Evolutionary conservation across 2,329 filamentous ascomycete genomes (phyloP).

Genomic region (Hortaea werneckii): DNA sequence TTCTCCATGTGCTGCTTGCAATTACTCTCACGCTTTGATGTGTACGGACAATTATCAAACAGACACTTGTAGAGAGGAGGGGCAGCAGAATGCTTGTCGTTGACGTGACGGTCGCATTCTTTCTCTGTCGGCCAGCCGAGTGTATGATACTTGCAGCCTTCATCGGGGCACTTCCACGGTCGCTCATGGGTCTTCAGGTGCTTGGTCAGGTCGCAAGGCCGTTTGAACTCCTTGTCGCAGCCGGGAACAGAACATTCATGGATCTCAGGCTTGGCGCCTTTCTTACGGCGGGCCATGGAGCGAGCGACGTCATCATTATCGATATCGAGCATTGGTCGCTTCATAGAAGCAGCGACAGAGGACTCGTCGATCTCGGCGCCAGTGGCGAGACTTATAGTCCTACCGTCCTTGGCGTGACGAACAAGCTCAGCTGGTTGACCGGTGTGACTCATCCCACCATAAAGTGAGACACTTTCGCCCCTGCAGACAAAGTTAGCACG

Average conservation of each 20-base stretch:
- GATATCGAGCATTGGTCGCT: slow-evolving; percentile 44
- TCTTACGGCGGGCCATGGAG: slow-evolving; percentile 92
- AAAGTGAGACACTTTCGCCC: slow-evolving; percentile 65
- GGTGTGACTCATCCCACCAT: slow-evolving; percentile 71
- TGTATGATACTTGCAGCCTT: slow-evolving; percentile 79
- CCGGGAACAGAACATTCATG: slow-evolving; percentile 54
- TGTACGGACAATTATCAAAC: slow-evolving; percentile 78
- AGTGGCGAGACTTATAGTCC: slow-evolving; percentile 61
- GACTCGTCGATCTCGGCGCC: slow-evolving; percentile 41
- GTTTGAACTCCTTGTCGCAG: slow-evolving; percentile 89
- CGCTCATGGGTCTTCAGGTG: slow-evolving; percentile 96
- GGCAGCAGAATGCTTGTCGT: slow-evolving; percentile 81
- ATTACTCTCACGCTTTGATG: slow-evolving; percentile 91
- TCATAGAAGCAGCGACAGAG: slow-evolving; percentile 41
- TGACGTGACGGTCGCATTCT: slow-evolving; percentile 89
- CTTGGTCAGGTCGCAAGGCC: slow-evolving; percentile 94
- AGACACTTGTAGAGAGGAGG: slow-evolving; percentile 76
- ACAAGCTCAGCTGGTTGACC: slow-evolving; percentile 78
- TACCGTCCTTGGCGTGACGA: slow-evolving; percentile 62
- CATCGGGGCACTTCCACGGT: slow-evolving; percentile 81
- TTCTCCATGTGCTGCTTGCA: slow-evolving; percentile 99
- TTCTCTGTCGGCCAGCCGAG: slow-evolving; percentile 96
- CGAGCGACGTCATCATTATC: slow-evolving; percentile 71
- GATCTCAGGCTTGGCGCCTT: slow-evolving; percentile 54
- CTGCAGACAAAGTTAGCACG: slow-evolving; percentile 29